Evolutionary conservation across 345 rosid genomes (phyloP).

Genomic region (Arabis hirsuta): DNA sequence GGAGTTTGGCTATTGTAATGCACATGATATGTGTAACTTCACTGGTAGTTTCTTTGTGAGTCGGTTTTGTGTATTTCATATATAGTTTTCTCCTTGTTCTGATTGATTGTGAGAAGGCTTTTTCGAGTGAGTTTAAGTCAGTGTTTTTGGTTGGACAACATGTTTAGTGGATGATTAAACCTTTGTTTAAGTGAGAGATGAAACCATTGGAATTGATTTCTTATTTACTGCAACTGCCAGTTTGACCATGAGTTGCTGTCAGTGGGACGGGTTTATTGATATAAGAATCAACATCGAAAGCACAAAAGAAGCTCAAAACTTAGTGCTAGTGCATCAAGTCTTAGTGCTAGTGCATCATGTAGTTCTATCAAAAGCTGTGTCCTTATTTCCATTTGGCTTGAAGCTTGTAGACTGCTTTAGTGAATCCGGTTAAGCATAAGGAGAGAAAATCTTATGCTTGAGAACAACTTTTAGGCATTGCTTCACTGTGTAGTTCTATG

Average conservation of each 20-base stretch:
- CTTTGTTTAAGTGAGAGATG: neutral
- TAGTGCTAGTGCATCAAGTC: neutral
- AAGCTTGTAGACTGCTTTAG: neutral
- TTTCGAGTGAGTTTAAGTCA: neutral
- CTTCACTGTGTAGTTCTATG: neutral
- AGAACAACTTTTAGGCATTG: neutral
- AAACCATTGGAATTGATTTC: slow-evolving; percentile 14
- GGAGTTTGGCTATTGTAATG: slow-evolving; percentile 1
- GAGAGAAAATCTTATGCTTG: slow-evolving; percentile 2
- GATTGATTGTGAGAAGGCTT: neutral
- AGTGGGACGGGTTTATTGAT: neutral
- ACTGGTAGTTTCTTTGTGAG: neutral
- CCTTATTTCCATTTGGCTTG: neutral
- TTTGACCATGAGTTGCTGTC: neutral
- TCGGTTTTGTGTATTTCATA: neutral
- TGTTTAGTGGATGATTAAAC: neutral
- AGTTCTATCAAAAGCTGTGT: neutral
- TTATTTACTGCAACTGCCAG: neutral
- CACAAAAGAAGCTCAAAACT: neutral
- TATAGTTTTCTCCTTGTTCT: slow-evolving; percentile 4
- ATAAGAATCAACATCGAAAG: neutral
- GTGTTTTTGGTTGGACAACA: neutral
- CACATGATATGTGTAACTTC: neutral
- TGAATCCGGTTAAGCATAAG: neutral
- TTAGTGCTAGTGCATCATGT: slow-evolving; percentile 1